Evolutionary conservation across 371 early-diverging fungal species (phyloP), one percentile per base, ranked within the genome.

Genomic region (Basidiobolus meristosporus): DNA sequence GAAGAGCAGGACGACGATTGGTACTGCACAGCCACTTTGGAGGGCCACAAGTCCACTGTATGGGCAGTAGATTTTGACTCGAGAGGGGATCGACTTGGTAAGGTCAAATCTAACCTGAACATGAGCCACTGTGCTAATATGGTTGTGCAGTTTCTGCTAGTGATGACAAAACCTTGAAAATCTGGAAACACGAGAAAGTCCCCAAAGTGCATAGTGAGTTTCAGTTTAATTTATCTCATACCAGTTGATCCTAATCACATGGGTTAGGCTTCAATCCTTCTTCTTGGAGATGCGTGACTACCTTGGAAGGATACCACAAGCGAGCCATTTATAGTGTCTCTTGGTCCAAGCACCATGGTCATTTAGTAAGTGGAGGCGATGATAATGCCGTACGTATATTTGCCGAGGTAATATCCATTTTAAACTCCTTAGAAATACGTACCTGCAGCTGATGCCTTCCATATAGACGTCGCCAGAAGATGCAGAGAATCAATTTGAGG

Each of bases 41-140:
- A 66, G 12, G 95, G 86, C 2, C 92, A 91, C 50, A 59, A 59
- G 9, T 87, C 89, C 10, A 95, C 95, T 0, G 90, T 95, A 1
- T 96, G 97, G 97, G 68, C 70, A 0, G 63, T 89, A 3, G 93
- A 91, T 52, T 96, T 93, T 47, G 70, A 87, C 50, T 57, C n/a
- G 63, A 2, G 52, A 64, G 7, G 97, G 97, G n/a, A n/a, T n/a
- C n/a, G n/a, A n/a, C n/a, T n/a, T n/a, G n/a, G n/a, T n/a, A n/a
- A n/a, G n/a, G n/a, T n/a, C n/a, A n/a, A n/a, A n/a, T n/a, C n/a
- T n/a, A n/a, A n/a, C n/a, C n/a, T n/a, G n/a, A n/a, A n/a, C n/a
- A n/a, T n/a, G n/a, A n/a, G n/a, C n/a, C n/a, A n/a, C n/a, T n/a
- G n/a, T n/a, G n/a, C n/a, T n/a, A n/a, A n/a, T n/a, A n/a, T 36